Evolutionary conservation across 2,329 filamentous ascomycete species (phyloP).

Genomic region (Penicillium sp.): DNA sequence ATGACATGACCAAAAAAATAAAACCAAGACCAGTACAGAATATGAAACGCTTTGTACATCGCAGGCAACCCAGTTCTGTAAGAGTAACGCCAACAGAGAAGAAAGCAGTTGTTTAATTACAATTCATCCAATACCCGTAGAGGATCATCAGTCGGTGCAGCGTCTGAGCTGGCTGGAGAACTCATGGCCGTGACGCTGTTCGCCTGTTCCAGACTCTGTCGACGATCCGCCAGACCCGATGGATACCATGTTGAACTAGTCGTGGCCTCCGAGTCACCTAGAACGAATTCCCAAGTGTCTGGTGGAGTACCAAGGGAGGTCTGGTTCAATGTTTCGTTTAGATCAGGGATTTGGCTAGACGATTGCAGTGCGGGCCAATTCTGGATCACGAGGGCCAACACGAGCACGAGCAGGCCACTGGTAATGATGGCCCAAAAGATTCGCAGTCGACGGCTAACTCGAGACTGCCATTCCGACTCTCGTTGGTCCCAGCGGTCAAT

Average conservation of each 20-base stretch:
- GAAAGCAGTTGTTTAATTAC: constrained; percentile 11
- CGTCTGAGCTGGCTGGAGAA: neutral
- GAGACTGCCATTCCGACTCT: constrained; percentile 44
- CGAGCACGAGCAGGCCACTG: constrained; percentile 26
- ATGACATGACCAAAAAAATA: constrained; percentile 16
- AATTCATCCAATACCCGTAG: constrained; percentile 32
- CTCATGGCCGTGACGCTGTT: constrained; percentile 1
- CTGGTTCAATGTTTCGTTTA: constrained; percentile 12
- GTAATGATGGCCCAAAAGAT: constrained; percentile 38
- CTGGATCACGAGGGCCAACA: constrained; percentile 31
- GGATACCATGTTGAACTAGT: constrained; percentile 16
- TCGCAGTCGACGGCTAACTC: constrained; percentile 38
- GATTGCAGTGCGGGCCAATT: constrained; percentile 19
- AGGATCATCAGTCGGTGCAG: constrained; percentile 23
- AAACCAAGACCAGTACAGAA: constrained; percentile 5
- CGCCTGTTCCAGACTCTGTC: constrained; percentile 11
- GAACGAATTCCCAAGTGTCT: constrained; percentile 6
- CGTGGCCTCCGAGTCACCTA: neutral
- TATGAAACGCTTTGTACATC: neutral
- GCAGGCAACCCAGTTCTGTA: neutral
- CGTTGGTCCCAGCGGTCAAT: constrained; percentile 45
- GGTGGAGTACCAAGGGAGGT: constrained; percentile 9
- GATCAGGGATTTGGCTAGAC: constrained; percentile 2
- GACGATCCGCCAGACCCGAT: constrained; percentile 22
- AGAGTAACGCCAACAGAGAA: neutral